Base-by-base conservation (phyloP, 2,329 filamentous ascomycete genomes). In the Pyrenochaeta sp. region DNA sequence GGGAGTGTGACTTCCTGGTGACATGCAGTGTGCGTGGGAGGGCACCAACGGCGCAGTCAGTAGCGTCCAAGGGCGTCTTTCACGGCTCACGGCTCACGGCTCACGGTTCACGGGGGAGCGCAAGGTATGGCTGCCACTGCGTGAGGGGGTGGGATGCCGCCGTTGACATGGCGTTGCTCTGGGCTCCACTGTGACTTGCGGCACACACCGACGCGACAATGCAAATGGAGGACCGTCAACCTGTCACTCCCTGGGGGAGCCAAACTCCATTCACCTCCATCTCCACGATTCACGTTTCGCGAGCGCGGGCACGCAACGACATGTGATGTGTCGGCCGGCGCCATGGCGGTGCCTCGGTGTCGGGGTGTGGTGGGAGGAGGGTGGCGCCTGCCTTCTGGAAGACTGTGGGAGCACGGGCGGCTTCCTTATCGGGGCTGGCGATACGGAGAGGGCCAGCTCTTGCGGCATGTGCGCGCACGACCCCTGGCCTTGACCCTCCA, bases 401-500 rank as follows among this genome's bases (percentile, higher is more conserved):
- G 27, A 27, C 31, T 1, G n/a, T 37, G 52, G 29, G 21, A 15
- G 54, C 54, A 49, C 43, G 54, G 45, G 20, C 36, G 36, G 42
- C 32, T 39, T 42, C 43, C 40, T 54, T 51, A 54, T 51, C 47
- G 15, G n/a, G 27, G 40, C 40, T 21, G 36, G 40, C 40, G 40
- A 42, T 42, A 42, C 40, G 40, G 40, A 9, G 31, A 11, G 41
- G 18, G 35, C 51, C 30, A 15, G 20, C 40, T 33, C 31, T 49
- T 45, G 40, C 45, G 51, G 56, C 51, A 58, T 58, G 56, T 58
- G 51, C 51, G 31, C 44, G 49, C 49, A 46, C 45, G 41, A 40
- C 49, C 18, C 31, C 23, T 45, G 33, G 14, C 12, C 23, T 3
- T 11, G 32, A 35, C 32, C 42, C 15, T 46, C 43, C 35, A 41